phyloP scores from a whole-genome alignment of 768 basidiomycete species.

The Jaapia argillacea region DNA sequence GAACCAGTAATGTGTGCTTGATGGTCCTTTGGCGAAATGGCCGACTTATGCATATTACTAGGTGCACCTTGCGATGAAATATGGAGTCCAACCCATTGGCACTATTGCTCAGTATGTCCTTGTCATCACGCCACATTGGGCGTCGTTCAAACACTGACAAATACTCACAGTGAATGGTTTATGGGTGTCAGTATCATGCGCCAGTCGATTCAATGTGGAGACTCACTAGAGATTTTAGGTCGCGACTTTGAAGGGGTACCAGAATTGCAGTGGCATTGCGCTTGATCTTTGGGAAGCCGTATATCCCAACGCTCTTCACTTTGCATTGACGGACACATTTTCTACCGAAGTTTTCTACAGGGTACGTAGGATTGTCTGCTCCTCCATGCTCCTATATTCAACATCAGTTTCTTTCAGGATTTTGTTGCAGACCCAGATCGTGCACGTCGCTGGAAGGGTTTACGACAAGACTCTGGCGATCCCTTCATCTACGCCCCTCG shows the following conservation, averaged over 20 bases:
- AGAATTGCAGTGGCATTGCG: slow-evolving; percentile 59
- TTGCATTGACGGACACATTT: slow-evolving; percentile 94
- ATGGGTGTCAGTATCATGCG: slow-evolving; percentile 60
- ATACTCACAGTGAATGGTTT: slow-evolving; percentile 65
- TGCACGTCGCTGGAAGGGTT: slow-evolving; percentile 64
- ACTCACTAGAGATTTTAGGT: slow-evolving; percentile 33
- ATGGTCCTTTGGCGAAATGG: not conserved
- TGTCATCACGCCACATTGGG: slow-evolving; percentile 1
- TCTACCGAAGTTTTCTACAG: slow-evolving; percentile 80
- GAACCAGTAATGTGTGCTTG: slow-evolving; percentile 82
- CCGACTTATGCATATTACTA: slow-evolving; percentile 17
- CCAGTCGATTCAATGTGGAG: slow-evolving; percentile 1
- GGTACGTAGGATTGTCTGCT: slow-evolving; percentile 24
- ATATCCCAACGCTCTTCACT: slow-evolving; percentile 44
- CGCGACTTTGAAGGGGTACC: slow-evolving; percentile 79
- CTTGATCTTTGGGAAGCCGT: slow-evolving; percentile 83
- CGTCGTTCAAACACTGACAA: slow-evolving; percentile 6
- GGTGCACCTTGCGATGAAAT: slow-evolving; percentile 80
- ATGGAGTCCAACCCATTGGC: slow-evolving; percentile 57
- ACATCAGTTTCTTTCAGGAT: slow-evolving; percentile 30
- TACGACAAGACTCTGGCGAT: slow-evolving; percentile 93
- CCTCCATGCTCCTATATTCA: not conserved
- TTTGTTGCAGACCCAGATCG: slow-evolving; percentile 44
- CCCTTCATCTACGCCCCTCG: slow-evolving; percentile 71
- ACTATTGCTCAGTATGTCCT: slow-evolving; percentile 76